Conservation (phyloP, 805 yeast genomes). For the Wickerhamomyces kurtzmanii region DNA sequence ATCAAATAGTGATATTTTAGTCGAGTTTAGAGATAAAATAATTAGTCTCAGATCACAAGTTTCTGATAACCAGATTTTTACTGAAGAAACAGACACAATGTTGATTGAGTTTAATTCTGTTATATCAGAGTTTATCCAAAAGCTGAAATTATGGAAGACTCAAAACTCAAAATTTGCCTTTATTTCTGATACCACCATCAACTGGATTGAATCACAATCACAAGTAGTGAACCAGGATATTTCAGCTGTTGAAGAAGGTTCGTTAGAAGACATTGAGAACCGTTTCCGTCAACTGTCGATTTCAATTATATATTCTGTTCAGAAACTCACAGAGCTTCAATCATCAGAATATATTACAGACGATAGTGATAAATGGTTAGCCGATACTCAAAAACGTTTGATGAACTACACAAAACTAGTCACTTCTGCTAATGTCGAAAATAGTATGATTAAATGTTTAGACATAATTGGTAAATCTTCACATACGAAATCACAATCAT, state of each 20-base stretch:
- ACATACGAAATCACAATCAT: slow-evolving; percentile 26
- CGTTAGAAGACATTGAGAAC: slow-evolving; percentile 31
- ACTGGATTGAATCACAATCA: slow-evolving; percentile 29
- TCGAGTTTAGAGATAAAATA: slow-evolving; percentile 7
- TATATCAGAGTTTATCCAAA: slow-evolving; percentile 14
- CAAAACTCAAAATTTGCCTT: slow-evolving; percentile 26
- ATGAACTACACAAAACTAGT: slow-evolving; percentile 30
- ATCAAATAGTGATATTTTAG: slow-evolving; percentile 12
- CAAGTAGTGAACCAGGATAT: neutral
- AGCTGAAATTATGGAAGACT: slow-evolving; percentile 25
- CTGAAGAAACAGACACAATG: slow-evolving; percentile 4
- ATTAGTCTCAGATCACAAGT: slow-evolving; percentile 7
- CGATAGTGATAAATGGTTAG: slow-evolving; percentile 66
- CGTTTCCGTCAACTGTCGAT: slow-evolving; percentile 41
- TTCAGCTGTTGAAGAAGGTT: slow-evolving; percentile 2
- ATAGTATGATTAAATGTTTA: slow-evolving; percentile 25
- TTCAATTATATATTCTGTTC: slow-evolving; percentile 58
- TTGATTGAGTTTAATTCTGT: slow-evolving; percentile 17
- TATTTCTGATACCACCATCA: slow-evolving; percentile 33
- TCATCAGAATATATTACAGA: slow-evolving; percentile 22
- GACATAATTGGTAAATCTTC: slow-evolving; percentile 23
- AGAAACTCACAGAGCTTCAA: slow-evolving; percentile 37
- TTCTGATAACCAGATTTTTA: slow-evolving; percentile 8
- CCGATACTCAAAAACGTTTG: slow-evolving; percentile 33
- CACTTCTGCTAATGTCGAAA: slow-evolving; percentile 26